Base-by-base conservation (phyloP, 129 eudicot genomes). In the Tanacetum coccineum region DNA sequence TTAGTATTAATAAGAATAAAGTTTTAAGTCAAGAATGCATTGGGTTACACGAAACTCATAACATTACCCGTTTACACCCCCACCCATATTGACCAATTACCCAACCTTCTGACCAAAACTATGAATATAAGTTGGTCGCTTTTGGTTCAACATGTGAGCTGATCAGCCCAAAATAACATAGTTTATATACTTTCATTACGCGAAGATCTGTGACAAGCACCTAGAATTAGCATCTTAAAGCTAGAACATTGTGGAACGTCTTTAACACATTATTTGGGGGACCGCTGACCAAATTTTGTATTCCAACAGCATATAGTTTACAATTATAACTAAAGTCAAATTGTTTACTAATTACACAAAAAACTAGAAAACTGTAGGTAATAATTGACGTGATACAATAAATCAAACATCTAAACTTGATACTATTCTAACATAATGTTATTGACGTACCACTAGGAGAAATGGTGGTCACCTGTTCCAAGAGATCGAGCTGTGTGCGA, bases 401-500 rank as follows among this genome's bases (percentile, higher is more conserved):
- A 13, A 48, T 36, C 42, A 36, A 36, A 36, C 8, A 6, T 36
- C 42, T 36, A 36, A 22, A 36, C 2, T 6, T 36, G 10, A 36
- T 36, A 36, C 8, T 13, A 59, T 13, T 28, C 4, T 59, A 44
- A 12, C 20, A 6, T 21, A 50, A 50, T 30, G 20, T 15, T 30
- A 44, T 47, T 28, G 9, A 48, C 76, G 25, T 87, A 84, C 87
- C 95, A 61, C 73, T 76, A 42, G 85, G 28, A 28, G 92, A 69
- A 56, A 78, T 65, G 54, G 90, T 73, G 36, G 90, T 83, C 62
- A 93, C 96, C 49, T 88, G 98, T 32, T 88, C 87, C 76, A 93
- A 68, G 75, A 93, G 89, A 80, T 86, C 92, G 59, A 93, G 84
- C 62, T 84, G 98, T 40, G 87, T 47, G 49, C 95, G 91, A 76